Evolutionary conservation across 2,329 filamentous ascomycete species (phyloP), one percentile per base, ranked within the genome.

Genomic region (Aspergillus tamarii): DNA sequence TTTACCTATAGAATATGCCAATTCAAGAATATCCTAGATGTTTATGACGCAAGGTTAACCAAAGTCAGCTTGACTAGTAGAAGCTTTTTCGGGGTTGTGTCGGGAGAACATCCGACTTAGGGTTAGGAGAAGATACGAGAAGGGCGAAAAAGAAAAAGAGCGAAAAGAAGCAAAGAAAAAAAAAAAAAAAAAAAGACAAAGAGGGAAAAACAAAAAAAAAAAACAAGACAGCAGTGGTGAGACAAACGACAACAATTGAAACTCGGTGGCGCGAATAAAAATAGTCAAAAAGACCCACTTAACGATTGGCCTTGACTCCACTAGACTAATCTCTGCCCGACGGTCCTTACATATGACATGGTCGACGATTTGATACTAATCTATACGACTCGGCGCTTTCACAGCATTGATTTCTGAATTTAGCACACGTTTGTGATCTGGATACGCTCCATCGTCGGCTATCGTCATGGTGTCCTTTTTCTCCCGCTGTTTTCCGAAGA

Each of bases 391-490:
- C 39, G 39, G 12, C 19, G 16, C 16, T 41, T 41, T 41, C 16
- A 41, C 7, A 41, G 39, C 39, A n/a, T n/a, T n/a, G 16, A 19
- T n/a, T 19, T 6, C 39, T 14, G 39, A 41, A 41, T 41, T 41
- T 41, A 41, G 39, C 39, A 41, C 8, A 6, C 16, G 16, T 3
- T 19, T 41, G 39, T 48, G 45, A 48, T 28, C 23, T 48, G 21
- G 12, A 32, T 3, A 32, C 28, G 19, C 30, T 34, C 16, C 9
- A 32, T 53, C 21, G 16, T 11, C 19, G 23, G 14, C 10, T 12
- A 12, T 8, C 30, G 6, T 54, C 59, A 67, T 67, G 65, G n/a
- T 65, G 30, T 62, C 58, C 30, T 48, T 64, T 30, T 34, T 68
- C 60, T 21, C 60, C 45, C 43, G 64, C n/a, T 69, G 62, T 30